Evolutionary conservation across 768 basidiomycete species (phyloP).

Genomic region (Leucocoprinus leucothites): DNA sequence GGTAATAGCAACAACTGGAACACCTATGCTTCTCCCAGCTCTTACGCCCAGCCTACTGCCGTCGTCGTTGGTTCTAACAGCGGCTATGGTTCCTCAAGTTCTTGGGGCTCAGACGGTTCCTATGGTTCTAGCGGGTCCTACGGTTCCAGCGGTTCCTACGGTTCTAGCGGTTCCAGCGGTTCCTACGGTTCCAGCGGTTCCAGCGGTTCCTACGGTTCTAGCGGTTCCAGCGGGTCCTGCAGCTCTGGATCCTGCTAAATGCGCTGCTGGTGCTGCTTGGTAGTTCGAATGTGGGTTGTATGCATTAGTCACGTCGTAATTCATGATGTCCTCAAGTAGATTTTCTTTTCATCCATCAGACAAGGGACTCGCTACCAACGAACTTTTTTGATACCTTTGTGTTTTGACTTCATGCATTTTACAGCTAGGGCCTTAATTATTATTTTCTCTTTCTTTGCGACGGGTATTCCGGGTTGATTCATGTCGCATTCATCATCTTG

Average conservation of each 20-base stretch:
- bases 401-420: slow-evolving; percentile 28
- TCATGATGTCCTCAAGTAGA: slow-evolving; percentile 32
- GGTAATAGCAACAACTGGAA: slow-evolving; percentile 52
- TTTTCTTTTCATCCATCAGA: slow-evolving; percentile 20
- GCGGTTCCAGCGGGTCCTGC: slow-evolving; percentile 19
- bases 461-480: slow-evolving; percentile 22
- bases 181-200: slow-evolving; percentile 11
- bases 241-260: slow-evolving; percentile 28
- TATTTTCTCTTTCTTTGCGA: slow-evolving; percentile 23
- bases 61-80: slow-evolving; percentile 13
- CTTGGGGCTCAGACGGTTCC: slow-evolving; percentile 9
- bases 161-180: slow-evolving; percentile 6
- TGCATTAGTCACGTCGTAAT: slow-evolving; percentile 26
- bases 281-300: slow-evolving; percentile 14
- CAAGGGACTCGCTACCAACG: slow-evolving; percentile 20
- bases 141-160: slow-evolving; percentile 21
- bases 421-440: slow-evolving; percentile 41
- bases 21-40: slow-evolving; percentile 34
- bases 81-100: slow-evolving; percentile 17
- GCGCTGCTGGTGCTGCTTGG: slow-evolving; percentile 13
- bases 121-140: slow-evolving; percentile 16
- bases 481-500: neutral
- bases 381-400: slow-evolving; percentile 35
- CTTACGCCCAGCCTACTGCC: slow-evolving; percentile 2
- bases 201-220: slow-evolving; percentile 22